A percentile compares a stretch with the other conserved stretches of the same genome.
Conservation (phyloP, 2,329 filamentous ascomycete species). For the Reticulascus tulasneorum region DNA sequence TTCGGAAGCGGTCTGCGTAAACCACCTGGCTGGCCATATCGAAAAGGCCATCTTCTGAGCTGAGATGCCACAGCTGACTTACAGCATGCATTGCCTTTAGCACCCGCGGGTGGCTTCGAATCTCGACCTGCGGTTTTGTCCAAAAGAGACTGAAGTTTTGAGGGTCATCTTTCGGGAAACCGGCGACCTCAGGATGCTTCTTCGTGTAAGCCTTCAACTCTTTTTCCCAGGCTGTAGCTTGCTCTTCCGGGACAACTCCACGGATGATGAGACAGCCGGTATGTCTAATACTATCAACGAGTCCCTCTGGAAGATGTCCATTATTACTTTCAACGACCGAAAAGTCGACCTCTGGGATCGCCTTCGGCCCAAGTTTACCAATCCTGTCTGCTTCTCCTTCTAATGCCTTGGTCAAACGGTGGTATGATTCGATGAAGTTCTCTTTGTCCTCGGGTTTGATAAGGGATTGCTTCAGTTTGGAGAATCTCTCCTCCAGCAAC, state of each 20-base stretch:
- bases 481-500: conserved; percentile 15
- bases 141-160: conserved; percentile 7
- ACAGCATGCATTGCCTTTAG: conserved; percentile 13
- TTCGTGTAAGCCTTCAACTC: conserved; percentile 16
- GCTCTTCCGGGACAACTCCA: conserved; percentile 17
- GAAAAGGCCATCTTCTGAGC: conserved; percentile 1
- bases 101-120: conserved; percentile 11
- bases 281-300: conserved; percentile 3
- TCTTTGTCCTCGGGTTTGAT: conserved; percentile 12
- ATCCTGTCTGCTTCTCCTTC: conserved; percentile 11
- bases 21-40: conserved; percentile 17
- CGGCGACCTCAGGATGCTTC: conserved; percentile 14
- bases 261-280: conserved; percentile 18
- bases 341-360: conserved; percentile 16
- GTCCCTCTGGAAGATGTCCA: conserved; percentile 8
- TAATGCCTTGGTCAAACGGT: conserved; percentile 9
- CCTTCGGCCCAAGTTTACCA: conserved; percentile 4
- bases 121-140: conserved; percentile 5
- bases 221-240: conserved; percentile 17
- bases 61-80: conserved; percentile 5
- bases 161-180: conserved; percentile 9
- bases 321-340: conserved; percentile 8
- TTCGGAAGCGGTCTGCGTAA: conserved; percentile 22
- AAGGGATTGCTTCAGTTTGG: conserved; percentile 15
- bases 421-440: conserved; percentile 13